Conservation (phyloP, 345 rosid genomes). For the Rubroshorea leprosula region DNA sequence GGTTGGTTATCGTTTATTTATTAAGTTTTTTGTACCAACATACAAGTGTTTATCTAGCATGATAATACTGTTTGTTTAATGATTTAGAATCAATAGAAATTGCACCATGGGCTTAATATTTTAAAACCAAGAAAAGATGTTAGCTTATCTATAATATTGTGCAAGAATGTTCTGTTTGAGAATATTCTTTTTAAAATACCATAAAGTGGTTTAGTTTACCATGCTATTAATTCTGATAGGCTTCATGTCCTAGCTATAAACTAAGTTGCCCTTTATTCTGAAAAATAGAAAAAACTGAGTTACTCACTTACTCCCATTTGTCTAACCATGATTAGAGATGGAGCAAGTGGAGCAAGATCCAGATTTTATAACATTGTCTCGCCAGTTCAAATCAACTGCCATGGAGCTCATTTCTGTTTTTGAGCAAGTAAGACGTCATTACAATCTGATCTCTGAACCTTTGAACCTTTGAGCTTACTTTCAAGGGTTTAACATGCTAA, state of each 20-base stretch:
- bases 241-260: not conserved
- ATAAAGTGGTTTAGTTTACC: not conserved
- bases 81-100: conserved; percentile 3
- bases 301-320: conserved; percentile 4
- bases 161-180: conserved; percentile 2
- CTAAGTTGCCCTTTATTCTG: not conserved
- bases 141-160: not conserved
- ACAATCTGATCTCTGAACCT: conserved; percentile 3
- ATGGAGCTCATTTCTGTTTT: conserved; percentile 94
- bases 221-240: conserved; percentile 1
- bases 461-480: not conserved
- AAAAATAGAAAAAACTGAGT: conserved; percentile 9
- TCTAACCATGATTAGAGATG: conserved; percentile 55
- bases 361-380: conserved; percentile 71
- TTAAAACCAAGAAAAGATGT: too few species aligned
- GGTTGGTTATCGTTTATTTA: conserved; percentile 18
- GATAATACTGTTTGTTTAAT: not conserved
- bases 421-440: conserved; percentile 65
- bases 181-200: not conserved
- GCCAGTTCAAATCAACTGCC: conserved; percentile 94
- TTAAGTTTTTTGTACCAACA: not conserved
- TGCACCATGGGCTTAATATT: too few species aligned
- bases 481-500: not conserved
- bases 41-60: too few species aligned
- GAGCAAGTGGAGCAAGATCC: conserved; percentile 95